Conservation (phyloP, 805 yeast genomes). For the Jamesozyma piceae region DNA sequence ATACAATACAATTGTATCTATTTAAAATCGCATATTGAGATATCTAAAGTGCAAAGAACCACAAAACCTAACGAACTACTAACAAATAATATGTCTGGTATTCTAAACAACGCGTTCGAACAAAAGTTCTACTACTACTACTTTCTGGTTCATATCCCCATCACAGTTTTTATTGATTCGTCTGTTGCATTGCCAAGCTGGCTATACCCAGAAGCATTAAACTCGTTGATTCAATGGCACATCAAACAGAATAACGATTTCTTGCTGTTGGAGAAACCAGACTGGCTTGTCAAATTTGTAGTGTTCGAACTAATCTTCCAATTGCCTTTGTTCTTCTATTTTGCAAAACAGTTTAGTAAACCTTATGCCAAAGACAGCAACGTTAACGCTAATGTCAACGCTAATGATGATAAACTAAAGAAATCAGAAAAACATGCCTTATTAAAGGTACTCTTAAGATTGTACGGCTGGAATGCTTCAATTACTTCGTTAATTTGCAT, state of each 20-base stretch:
- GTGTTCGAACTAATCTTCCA: slow-evolving; percentile 65
- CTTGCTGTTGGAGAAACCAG: slow-evolving; percentile 47
- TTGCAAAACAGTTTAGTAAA: slow-evolving; percentile 9
- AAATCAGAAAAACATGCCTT: neutral
- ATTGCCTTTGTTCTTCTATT: slow-evolving; percentile 61
- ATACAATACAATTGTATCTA: too few relatives aligned
- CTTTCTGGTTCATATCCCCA: slow-evolving; percentile 60
- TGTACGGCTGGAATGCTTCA: slow-evolving; percentile 78
- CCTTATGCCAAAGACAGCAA: neutral
- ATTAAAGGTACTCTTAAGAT: slow-evolving; percentile 31
- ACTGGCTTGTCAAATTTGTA: slow-evolving; percentile 70
- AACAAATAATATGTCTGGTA: too few relatives aligned
- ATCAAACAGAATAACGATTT: slow-evolving; percentile 61
- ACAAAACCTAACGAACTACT: too few relatives aligned
- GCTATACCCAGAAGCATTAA: slow-evolving; percentile 35
- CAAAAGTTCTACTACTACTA: slow-evolving; percentile 39
- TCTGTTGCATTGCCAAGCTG: slow-evolving; percentile 53
- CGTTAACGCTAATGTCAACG: neutral
- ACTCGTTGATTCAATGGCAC: slow-evolving; percentile 47
- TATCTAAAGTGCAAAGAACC: too few relatives aligned
- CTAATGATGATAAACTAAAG: neutral
- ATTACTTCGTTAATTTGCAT: slow-evolving; percentile 72
- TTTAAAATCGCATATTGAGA: too few relatives aligned
- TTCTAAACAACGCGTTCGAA: too few relatives aligned
- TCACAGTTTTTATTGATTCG: slow-evolving; percentile 69